Base-by-base conservation (phyloP, 2,329 filamentous ascomycete genomes). In the Verticillium albo-atrum region DNA sequence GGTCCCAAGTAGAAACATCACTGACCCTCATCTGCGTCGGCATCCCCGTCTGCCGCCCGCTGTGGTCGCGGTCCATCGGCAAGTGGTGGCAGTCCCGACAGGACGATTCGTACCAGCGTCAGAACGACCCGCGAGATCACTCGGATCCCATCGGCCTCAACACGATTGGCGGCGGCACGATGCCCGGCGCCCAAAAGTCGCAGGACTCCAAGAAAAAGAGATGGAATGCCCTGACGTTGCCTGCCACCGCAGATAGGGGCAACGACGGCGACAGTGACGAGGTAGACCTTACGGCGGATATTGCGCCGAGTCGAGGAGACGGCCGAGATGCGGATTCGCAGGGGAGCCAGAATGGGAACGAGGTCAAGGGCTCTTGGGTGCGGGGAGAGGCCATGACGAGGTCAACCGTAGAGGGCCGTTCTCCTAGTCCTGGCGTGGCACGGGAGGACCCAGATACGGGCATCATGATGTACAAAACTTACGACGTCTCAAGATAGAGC, bases 1-100 rank as follows among this genome's bases (percentile, higher is more conserved):
- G 64, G 66, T 62, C 65, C 27, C 55, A 60, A 1, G 62, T 62
- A 4, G 65, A 67, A 37, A 61, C 63, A 12, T 42, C 63, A 17
- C 61, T 62, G 12, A 68, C 63, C 4, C 56, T 68, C n/a, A 61
- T 67, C 20, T 61, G 64, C 30, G 61, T 67, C 32, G 63, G 63
- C 4, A 65, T 68, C 23, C 63, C 65, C 10, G 59, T 63, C 12
- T 66, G 61, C 20, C 64, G 63, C 2, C 65, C 66, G 6, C n/a
- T 58, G 6, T 59, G 60, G 37, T 34, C 62, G 14, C 37, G 58
- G 12, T 53, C 55, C 26, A 34, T 65, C n/a, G 58, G 54, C 32
- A 55, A 55, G 23, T 55, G 54, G 54, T 55, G 54, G 54, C 30
- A 37, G 54, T 55, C 54, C 23, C 54, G 54, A 3, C 54, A 42